phyloP scores from a whole-genome alignment of 2,329 filamentous ascomycete species.

The Hypoxylon sp. region DNA sequence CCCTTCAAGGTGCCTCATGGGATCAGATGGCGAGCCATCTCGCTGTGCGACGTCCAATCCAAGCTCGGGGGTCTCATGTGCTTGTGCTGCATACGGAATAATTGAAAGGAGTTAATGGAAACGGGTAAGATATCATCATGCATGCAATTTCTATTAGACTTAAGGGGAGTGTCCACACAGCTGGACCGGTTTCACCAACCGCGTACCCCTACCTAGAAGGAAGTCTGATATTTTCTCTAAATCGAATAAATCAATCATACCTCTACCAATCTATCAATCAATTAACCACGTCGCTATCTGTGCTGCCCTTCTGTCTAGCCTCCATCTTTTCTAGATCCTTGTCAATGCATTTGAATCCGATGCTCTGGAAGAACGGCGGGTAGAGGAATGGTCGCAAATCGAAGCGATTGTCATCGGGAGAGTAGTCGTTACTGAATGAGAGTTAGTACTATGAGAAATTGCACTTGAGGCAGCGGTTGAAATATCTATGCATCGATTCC shows the following conservation, averaged over 20 bases:
- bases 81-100: not conserved
- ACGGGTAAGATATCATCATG: not conserved
- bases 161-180: not conserved
- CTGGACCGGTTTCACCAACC: not conserved
- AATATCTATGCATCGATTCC: too few relatives aligned
- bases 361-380: constrained; percentile 55
- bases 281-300: constrained; percentile 2
- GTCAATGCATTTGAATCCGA: constrained; percentile 60
- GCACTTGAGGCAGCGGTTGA: too few relatives aligned
- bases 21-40: too few relatives aligned
- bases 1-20: too few relatives aligned
- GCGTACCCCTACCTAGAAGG: not conserved
- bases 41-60: too few relatives aligned
- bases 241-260: not conserved
- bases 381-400: constrained; percentile 60
- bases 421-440: constrained; percentile 49
- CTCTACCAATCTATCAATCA: not conserved
- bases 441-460: not conserved
- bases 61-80: too few relatives aligned
- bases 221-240: not conserved
- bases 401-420: constrained; percentile 62
- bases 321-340: constrained; percentile 56
- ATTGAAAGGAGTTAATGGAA: not conserved
- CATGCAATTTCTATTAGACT: not conserved
- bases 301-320: constrained; percentile 10